Base-by-base conservation (phyloP, 2,329 filamentous ascomycete genomes). In the Capronia americana region DNA sequence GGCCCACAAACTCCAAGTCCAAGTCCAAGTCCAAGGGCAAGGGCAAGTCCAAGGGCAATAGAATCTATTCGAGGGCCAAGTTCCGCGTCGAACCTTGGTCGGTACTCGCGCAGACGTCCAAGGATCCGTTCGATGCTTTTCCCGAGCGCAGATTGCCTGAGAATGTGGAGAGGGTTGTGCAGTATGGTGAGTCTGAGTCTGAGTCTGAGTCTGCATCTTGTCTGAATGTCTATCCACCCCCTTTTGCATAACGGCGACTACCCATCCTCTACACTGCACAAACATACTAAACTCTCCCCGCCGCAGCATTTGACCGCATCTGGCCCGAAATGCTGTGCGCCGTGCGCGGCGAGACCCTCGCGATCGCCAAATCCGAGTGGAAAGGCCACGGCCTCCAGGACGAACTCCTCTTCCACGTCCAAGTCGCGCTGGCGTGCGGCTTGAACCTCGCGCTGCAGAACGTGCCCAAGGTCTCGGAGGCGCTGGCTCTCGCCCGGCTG, bases 291-390 rank as follows among this genome's bases (percentile, higher is more conserved):
- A 26, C 30, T 10, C 51, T 55, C 8, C 28, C 51, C 11, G 17
- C 26, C 1, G n/a, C 28, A 44, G 54, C 54, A 11, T 57, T 57
- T 17, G 54, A 57, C n/a, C 32, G 54, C n/a, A 57, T 57, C 32
- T 57, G 54, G 54, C 54, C 54, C 12, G 54, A 57, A 11, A 57
- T 57, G 54, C 54, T 57, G 7, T 57, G 54, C 23, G n/a, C 54
- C 12, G 54, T 57, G 7, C 54, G 54, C 28, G 54, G 54, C 54
- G 54, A 57, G 23, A 44, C n/a, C n/a, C 54, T 57, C 30, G 54
- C 54, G 3, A n/a, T 57, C 23, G 54, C 54, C 28, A 57, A 57
- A 20, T 23, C 14, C 4, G 54, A 57, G 34, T 57, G 54, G 54
- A 57, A 38, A 41, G 30, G 34, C 23, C 54, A 57, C 23, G 54